phyloP scores from a whole-genome alignment of 2,329 filamentous ascomycete species.

The Raffaelea albimanens region DNA sequence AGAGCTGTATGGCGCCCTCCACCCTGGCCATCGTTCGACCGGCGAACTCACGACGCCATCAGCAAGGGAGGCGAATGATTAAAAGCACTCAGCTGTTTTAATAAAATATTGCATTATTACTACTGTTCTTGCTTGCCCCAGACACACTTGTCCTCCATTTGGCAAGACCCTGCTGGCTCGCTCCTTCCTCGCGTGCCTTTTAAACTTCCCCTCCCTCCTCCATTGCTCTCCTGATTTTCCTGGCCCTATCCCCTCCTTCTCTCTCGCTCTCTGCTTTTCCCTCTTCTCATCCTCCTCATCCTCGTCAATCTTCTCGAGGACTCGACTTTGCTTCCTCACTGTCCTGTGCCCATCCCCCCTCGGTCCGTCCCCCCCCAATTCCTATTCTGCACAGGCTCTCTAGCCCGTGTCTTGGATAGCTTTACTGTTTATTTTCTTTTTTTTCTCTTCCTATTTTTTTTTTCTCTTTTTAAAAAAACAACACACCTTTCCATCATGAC shows the following conservation, averaged over 20 bases:
- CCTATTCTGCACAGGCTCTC: neutral
- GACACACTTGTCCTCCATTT: too few species aligned
- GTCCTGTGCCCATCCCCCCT: neutral
- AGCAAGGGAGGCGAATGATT: too few species aligned
- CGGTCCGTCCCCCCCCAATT: neutral
- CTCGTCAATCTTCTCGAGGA: neutral
- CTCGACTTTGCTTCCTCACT: too few species aligned
- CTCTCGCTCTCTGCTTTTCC: neutral
- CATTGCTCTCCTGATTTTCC: too few species aligned
- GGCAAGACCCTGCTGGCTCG: neutral
- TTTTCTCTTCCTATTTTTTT: neutral
- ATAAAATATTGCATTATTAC: too few species aligned
- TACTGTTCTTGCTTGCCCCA: too few species aligned
- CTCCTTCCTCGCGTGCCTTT: neutral
- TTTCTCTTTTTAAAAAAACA: neutral
- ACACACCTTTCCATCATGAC: constrained; percentile 7
- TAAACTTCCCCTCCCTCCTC: neutral
- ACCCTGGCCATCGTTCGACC: too few species aligned
- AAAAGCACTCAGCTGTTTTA: too few species aligned
- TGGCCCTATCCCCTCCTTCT: neutral
- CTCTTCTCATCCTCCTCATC: neutral
- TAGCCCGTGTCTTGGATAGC: neutral
- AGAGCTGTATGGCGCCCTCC: too few species aligned
- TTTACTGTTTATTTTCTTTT: neutral
- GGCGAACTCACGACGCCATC: too few species aligned